Percentiles rank a stretch among this genome's conserved stretches.
These are phyloP conservation scores for Herpetospermum pedunculosum DNA, from an alignment of 306 rosid species.

Conservation along the genomic window DNA sequence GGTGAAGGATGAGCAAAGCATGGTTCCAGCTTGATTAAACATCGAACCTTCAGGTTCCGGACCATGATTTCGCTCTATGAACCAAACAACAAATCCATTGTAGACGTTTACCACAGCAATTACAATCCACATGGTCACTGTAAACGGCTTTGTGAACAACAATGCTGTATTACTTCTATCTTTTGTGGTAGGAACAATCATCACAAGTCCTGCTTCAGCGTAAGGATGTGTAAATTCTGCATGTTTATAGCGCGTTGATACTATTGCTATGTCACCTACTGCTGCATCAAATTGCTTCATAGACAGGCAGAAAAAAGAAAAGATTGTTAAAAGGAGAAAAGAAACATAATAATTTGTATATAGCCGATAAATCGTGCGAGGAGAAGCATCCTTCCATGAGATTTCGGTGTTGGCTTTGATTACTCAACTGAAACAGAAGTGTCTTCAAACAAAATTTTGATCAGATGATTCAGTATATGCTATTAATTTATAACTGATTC, in stretches of 20 bases:
- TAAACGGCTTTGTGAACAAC: conserved; percentile 38
- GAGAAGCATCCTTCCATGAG: background rate
- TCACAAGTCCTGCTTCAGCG: conserved; percentile 34
- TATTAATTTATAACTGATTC: background rate
- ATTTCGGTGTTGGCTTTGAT: background rate
- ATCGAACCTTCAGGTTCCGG: conserved; percentile 26
- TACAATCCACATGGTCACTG: conserved; percentile 30
- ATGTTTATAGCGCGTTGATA: conserved; percentile 6
- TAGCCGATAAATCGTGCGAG: background rate
- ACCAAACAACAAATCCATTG: conserved; percentile 43
- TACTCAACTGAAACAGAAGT: background rate
- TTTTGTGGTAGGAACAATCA: conserved; percentile 29
- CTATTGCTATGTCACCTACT: conserved; percentile 32
- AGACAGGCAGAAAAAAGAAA: background rate
- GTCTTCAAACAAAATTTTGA: background rate
- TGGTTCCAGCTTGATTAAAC: conserved; percentile 26
- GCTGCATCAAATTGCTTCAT: conserved; percentile 32
- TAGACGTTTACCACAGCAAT: conserved; percentile 19
- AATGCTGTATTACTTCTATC: conserved; percentile 13
- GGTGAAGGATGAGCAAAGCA: conserved; percentile 28
- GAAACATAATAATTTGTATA: background rate
- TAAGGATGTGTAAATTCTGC: conserved; percentile 37
- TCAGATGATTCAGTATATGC: background rate
- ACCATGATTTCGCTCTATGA: conserved; percentile 28
- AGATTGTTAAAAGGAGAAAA: background rate